phyloP scores from a whole-genome alignment of 495 filamentous ascomycete genomes.

The Margaritispora aquatica region DNA sequence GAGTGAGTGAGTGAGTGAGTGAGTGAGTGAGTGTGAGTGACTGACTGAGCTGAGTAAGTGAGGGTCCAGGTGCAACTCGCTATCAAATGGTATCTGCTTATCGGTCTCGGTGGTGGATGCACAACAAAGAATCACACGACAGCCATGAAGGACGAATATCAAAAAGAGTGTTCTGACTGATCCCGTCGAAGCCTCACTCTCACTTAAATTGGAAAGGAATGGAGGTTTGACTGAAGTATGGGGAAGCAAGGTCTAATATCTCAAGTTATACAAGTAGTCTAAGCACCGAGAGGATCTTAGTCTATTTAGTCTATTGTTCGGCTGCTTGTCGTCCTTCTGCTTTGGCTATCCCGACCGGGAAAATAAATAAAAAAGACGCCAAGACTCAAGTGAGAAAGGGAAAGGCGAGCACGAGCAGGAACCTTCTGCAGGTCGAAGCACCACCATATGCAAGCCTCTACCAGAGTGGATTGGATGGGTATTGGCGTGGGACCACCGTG shows the following conservation, averaged over 20 bases:
- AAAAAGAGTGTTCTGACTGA: too few relatives aligned
- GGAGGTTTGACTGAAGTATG: neutral
- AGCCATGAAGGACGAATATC: neutral
- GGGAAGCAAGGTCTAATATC: neutral
- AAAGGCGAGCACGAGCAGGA: neutral
- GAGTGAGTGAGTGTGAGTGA: too few relatives aligned
- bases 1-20: too few relatives aligned
- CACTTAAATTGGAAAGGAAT: neutral
- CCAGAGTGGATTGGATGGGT: too few relatives aligned
- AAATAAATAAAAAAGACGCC: too few relatives aligned
- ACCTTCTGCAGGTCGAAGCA: neutral
- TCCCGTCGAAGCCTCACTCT: too few relatives aligned
- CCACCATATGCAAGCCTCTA: neutral
- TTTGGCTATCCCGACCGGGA: neutral
- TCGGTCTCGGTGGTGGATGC: neutral
- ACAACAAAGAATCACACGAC: constrained; percentile 1
- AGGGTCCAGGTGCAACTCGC: too few relatives aligned
- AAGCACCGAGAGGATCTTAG: neutral
- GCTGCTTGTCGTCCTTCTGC: too few relatives aligned
- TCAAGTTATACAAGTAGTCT: too few relatives aligned
- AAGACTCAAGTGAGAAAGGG: neutral
- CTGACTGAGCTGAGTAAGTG: too few relatives aligned
- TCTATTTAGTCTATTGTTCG: too few relatives aligned
- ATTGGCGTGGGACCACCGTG: too few relatives aligned
- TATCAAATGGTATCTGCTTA: neutral